These are phyloP conservation scores for Tetrahymena malaccensis DNA, from an alignment of 73 alveolate species.

Conservation along the genomic window DNA sequence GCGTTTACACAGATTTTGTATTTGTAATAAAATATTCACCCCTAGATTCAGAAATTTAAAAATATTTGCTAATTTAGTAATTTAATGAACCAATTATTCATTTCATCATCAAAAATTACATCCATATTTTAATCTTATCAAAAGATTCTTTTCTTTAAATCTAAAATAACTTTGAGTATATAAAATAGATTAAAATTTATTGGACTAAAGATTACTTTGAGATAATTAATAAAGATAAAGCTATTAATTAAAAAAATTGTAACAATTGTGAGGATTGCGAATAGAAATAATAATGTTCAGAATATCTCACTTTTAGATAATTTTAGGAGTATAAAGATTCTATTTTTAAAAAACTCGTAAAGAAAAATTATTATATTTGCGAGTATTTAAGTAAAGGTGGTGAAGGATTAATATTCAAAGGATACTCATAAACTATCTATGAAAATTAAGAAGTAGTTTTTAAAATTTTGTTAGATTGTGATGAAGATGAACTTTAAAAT, in stretches of 20 bases:
- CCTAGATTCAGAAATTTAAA: neutral
- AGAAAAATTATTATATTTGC: neutral
- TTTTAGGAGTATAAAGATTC: neutral
- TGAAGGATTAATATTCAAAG: neutral
- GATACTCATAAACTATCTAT: neutral
- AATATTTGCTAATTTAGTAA: neutral
- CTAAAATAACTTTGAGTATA: neutral
- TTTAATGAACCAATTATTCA: neutral
- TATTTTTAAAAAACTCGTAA: neutral
- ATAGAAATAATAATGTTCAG: neutral
- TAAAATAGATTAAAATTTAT: neutral
- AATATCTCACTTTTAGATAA: too few relatives aligned
- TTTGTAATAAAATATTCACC: neutral
- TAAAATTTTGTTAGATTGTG: neutral
- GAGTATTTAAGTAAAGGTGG: neutral
- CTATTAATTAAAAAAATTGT: neutral
- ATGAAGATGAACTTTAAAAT: neutral
- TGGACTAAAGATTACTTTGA: neutral
- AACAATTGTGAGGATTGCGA: neutral
- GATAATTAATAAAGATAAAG: too few relatives aligned
- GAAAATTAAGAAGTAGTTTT: neutral
- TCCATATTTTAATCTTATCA: too few relatives aligned
- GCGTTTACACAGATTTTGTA: neutral
- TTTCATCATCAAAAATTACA: neutral
- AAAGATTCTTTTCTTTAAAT: neutral